Percentiles rank a stretch among this genome's conserved stretches.
phyloP scores from a whole-genome alignment of 495 filamentous ascomycete species.

The Hypoxylon fuscum region DNA sequence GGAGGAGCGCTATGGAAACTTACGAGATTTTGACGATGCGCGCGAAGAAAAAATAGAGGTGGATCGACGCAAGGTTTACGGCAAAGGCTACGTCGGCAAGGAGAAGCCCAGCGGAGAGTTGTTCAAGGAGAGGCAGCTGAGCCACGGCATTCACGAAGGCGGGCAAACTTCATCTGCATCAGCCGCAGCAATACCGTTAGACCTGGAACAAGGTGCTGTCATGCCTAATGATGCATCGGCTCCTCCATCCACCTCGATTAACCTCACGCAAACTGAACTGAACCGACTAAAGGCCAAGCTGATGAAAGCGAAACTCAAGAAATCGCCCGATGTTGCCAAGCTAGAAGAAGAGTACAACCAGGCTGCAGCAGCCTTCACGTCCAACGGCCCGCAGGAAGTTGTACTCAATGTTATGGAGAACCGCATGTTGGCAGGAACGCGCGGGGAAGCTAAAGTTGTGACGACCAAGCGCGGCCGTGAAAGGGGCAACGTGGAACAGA shows the following conservation, averaged over 20 bases:
- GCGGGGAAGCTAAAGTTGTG: slow-evolving; percentile 78
- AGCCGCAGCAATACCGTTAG: slow-evolving; percentile 43
- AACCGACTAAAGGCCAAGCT: slow-evolving; percentile 92
- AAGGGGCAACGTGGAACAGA: slow-evolving; percentile 81
- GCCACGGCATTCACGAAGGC: slow-evolving; percentile 57
- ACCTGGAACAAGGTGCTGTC: slow-evolving; percentile 52
- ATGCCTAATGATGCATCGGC: slow-evolving; percentile 54
- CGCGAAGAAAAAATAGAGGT: slow-evolving; percentile 94
- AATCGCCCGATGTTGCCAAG: slow-evolving; percentile 73
- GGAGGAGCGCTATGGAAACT: slow-evolving; percentile 78
- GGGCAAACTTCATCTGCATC: slow-evolving; percentile 40
- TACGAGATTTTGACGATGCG: slow-evolving; percentile 90
- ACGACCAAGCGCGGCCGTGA: slow-evolving; percentile 81
- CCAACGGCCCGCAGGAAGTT: slow-evolving; percentile 68
- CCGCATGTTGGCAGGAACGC: slow-evolving; percentile 80
- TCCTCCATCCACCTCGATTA: slow-evolving; percentile 60
- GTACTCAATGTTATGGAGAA: slow-evolving; percentile 89
- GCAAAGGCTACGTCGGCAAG: slow-evolving; percentile 85
- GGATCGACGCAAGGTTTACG: slow-evolving; percentile 84
- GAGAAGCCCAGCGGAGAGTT: slow-evolving; percentile 89
- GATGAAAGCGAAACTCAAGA: slow-evolving; percentile 90
- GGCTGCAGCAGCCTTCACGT: slow-evolving; percentile 66
- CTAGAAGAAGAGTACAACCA: slow-evolving; percentile 88
- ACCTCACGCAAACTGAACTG: slow-evolving; percentile 70
- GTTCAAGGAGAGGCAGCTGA: slow-evolving; percentile 70